These are phyloP conservation scores for Cladophialophora carrionii DNA, from an alignment of 2,329 filamentous ascomycete species.

Conservation along the genomic window DNA sequence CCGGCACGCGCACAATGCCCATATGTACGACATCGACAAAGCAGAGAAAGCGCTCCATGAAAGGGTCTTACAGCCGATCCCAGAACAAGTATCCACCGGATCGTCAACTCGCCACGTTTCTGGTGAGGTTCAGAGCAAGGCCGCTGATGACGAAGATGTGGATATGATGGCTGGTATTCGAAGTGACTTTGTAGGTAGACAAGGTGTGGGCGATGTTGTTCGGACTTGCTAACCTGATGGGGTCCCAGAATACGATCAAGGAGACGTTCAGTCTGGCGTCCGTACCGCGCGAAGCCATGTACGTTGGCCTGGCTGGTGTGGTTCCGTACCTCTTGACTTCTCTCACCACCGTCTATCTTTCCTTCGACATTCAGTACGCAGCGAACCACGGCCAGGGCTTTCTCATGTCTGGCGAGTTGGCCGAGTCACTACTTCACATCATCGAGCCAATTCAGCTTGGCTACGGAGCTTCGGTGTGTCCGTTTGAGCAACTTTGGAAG, in stretches of 20 bases:
- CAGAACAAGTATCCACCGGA: constrained; percentile 62
- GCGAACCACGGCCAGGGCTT: constrained; percentile 63
- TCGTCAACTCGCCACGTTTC: constrained; percentile 61
- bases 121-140: constrained; percentile 44
- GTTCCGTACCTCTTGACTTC: constrained; percentile 86
- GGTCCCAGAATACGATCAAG: constrained; percentile 63
- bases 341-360: constrained; percentile 76
- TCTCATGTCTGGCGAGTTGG: constrained; percentile 70
- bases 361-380: constrained; percentile 77
- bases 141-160: constrained; percentile 45
- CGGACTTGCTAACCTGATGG: constrained; percentile 4
- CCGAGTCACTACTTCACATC: constrained; percentile 70
- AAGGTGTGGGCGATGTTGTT: background rate
- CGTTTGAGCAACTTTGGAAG: background rate
- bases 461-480: constrained; percentile 78
- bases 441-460: constrained; percentile 88
- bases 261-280: constrained; percentile 68
- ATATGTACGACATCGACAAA: constrained; percentile 42
- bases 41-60: constrained; percentile 57
- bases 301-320: constrained; percentile 74
- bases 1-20: constrained; percentile 46
- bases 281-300: constrained; percentile 69
- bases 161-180: constrained; percentile 59
- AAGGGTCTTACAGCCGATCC: constrained; percentile 62
- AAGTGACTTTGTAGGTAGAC: constrained; percentile 60